Conservation (phyloP, 306 rosid genomes). For the Trifolium subterraneum region DNA sequence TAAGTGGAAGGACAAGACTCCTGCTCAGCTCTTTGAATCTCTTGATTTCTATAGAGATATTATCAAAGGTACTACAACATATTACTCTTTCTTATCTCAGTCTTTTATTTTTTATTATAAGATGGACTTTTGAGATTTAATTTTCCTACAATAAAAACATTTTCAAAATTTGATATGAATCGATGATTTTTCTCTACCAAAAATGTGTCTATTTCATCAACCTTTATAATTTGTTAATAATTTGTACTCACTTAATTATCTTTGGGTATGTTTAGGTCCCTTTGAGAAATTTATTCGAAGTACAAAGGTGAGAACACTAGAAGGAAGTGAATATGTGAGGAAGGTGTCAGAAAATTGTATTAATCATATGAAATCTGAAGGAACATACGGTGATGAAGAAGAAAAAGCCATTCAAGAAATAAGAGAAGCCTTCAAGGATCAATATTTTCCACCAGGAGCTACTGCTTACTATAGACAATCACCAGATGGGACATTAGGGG, state of each 20-base stretch:
- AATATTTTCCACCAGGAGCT: constrained; percentile 60
- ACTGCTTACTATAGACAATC: constrained; percentile 67
- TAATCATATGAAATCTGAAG: constrained; percentile 61
- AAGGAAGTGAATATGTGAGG: constrained; percentile 63
- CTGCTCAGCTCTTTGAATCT: constrained; percentile 56
- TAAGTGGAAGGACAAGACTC: constrained; percentile 71
- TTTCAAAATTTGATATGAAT: too few species aligned
- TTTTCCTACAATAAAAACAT: too few species aligned
- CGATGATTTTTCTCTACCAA: too few species aligned
- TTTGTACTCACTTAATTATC: too few species aligned
- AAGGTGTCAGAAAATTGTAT: constrained; percentile 78
- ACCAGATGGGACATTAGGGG: constrained; percentile 64
- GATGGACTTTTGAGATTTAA: too few species aligned
- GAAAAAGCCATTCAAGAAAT: constrained; percentile 66
- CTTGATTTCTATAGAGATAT: constrained; percentile 71
- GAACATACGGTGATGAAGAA: constrained; percentile 67
- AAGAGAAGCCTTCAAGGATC: constrained; percentile 52
- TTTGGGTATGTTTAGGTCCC: constrained; percentile 53
- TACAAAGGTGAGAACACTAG: constrained; percentile 53
- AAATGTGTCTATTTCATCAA: too few species aligned
- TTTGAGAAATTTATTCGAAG: constrained; percentile 73
- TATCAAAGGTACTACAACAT: constrained; percentile 46
- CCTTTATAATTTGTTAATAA: too few species aligned
- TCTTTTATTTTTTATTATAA: too few species aligned
- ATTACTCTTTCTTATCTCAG: too few species aligned